Base-by-base conservation (phyloP, 805 yeast genomes). In the Deakozyma indianensis region DNA sequence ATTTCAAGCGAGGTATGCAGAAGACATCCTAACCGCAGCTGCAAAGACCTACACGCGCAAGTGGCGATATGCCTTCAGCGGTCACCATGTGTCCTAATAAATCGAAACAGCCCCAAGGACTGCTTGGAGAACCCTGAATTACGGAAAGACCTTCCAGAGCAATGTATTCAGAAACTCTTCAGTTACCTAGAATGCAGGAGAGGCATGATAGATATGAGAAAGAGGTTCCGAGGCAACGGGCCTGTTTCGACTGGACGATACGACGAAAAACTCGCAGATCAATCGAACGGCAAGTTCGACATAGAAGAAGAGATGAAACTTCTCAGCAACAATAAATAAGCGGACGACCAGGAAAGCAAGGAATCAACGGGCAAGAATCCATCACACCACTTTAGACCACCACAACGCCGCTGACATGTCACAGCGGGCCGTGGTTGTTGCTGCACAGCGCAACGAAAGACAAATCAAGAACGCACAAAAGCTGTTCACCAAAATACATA, bases 41-140 rank as follows among this genome's bases (percentile, higher is more conserved):
- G 98, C 62, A 81, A 83, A 57, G 98, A 90, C 63, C 94, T 90
- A 59, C 77, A 88, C 57, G 86, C 77, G 55, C 95, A 94, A n/a
- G 84, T 92, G 47, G 97, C 97, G 7, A 79, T 90, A 20, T 90
- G 98, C 61, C 71, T 90, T 43, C 98, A 90, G 62, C 75, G 96
- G 57, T 87, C 96, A 3, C 97, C 97, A 15, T 90, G 98, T 63
- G 98, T 90, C 43, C 71, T 90, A 67, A 73, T 90, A 21, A 84
- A 92, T 50, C 72, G 98, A 52, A 73, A 92, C 63, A 84, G 84
- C 1, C 97, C 97, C 2, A 80, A 85, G 50, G 80, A 86, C 48
- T 90, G 98, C 58, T 63, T 88, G 20, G 81, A 83, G 32, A 71
- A 88, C 50, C 94, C 95, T 1, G 80, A 80, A 50, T 71, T 90